Conservation (phyloP, 2,329 filamentous ascomycete genomes). For the Cordyceps fumosorosea region DNA sequence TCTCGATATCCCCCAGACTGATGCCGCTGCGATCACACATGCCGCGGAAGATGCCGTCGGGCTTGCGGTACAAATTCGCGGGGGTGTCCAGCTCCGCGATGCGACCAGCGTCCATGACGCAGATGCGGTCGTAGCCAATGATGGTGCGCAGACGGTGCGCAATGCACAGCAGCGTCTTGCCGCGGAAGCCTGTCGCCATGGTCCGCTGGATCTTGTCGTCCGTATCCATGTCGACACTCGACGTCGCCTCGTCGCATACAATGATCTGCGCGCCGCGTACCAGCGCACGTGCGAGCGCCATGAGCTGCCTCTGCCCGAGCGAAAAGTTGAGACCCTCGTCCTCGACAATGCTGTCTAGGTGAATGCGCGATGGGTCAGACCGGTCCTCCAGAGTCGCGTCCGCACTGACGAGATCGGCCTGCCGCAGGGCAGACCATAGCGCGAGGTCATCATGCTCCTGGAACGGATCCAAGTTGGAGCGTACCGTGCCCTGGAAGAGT, state of each 20-base stretch:
- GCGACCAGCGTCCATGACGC: constrained; percentile 84
- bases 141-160: constrained; percentile 90
- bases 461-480: constrained; percentile 77
- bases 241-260: constrained; percentile 94
- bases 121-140: constrained; percentile 88
- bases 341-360: constrained; percentile 79
- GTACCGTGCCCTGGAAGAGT: constrained; percentile 72
- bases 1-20: constrained; percentile 45
- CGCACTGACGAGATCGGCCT: constrained; percentile 62
- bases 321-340: constrained; percentile 97
- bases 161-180: constrained; percentile 85
- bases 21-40: constrained; percentile 92
- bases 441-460: constrained; percentile 69
- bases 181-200: constrained; percentile 77
- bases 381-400: constrained; percentile 64
- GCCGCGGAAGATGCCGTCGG: constrained; percentile 71
- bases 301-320: constrained; percentile 87
- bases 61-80: constrained; percentile 59
- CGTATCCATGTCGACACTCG: constrained; percentile 89
- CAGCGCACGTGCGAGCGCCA: constrained; percentile 86
- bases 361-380: constrained; percentile 62
- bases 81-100: constrained; percentile 87
- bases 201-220: constrained; percentile 92
- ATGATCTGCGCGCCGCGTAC: constrained; percentile 87
- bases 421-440: constrained; percentile 70